These are phyloP conservation scores for Naganishia sp. DNA, from an alignment of 1,284 basidiomycete species.

Conservation along the genomic window DNA sequence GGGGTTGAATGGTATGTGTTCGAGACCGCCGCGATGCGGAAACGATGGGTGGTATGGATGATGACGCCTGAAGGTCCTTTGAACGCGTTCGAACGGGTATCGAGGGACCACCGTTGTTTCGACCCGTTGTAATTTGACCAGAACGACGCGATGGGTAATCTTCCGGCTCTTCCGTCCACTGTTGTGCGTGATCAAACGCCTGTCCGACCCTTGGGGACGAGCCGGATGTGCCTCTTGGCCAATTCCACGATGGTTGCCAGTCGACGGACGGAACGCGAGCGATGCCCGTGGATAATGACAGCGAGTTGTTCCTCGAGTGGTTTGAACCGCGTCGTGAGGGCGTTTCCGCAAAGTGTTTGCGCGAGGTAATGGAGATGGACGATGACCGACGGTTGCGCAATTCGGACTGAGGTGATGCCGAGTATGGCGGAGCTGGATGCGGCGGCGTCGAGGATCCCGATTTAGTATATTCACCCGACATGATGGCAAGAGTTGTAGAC, in stretches of 20 bases:
- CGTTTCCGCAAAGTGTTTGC: background rate
- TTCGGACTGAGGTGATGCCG: slow-evolving; percentile 3
- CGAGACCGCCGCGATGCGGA: background rate
- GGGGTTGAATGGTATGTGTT: slow-evolving; percentile 3
- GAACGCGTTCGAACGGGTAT: slow-evolving; percentile 13
- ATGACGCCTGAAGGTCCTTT: background rate
- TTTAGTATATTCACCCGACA: too few species aligned
- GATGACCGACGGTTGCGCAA: slow-evolving; percentile 17
- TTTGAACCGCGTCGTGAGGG: background rate
- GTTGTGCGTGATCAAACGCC: background rate
- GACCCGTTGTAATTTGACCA: background rate
- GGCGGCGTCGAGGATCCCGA: background rate
- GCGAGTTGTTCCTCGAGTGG: slow-evolving; percentile 1
- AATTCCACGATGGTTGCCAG: slow-evolving; percentile 5
- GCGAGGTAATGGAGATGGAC: slow-evolving; percentile 3
- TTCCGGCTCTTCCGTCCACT: slow-evolving; percentile 18
- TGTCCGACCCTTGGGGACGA: background rate
- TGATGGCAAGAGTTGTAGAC: too few species aligned
- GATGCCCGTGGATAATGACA: background rate
- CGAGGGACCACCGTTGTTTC: background rate
- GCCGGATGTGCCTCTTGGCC: slow-evolving; percentile 3
- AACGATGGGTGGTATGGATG: background rate
- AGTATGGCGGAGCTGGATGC: background rate
- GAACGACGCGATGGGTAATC: background rate
- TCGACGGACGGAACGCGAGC: background rate